Evolutionary conservation across 2,329 filamentous ascomycete genomes (phyloP).

Genomic region (Didymella segeticola): DNA sequence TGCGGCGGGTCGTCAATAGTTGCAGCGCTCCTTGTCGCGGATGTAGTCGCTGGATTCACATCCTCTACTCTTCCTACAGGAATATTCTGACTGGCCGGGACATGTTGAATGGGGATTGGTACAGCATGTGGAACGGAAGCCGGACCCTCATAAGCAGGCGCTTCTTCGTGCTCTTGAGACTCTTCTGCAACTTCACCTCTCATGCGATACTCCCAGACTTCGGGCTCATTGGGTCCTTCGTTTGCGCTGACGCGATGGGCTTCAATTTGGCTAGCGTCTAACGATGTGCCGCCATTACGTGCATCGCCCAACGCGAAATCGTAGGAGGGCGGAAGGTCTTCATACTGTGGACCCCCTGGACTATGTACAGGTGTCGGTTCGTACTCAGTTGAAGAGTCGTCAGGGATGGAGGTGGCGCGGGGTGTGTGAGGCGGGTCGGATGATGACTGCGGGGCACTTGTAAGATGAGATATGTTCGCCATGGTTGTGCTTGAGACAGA

Average conservation of each 20-base stretch:
- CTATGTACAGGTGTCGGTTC: slow-evolving; percentile 41
- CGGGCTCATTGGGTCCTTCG: slow-evolving; percentile 30
- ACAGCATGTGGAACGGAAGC: slow-evolving; percentile 32
- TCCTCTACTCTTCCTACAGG: slow-evolving; percentile 28
- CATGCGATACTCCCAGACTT: slow-evolving; percentile 36
- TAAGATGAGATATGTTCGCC: slow-evolving; percentile 27
- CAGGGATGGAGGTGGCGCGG: slow-evolving; percentile 37
- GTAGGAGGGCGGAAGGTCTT: slow-evolving; percentile 48
- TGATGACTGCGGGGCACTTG: slow-evolving; percentile 18
- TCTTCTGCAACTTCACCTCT: slow-evolving; percentile 26
- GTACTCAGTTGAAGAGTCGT: slow-evolving; percentile 43
- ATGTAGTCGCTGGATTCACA: neutral
- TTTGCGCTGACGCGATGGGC: slow-evolving; percentile 33
- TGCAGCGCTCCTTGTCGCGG: neutral
- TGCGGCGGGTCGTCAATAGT: slow-evolving; percentile 34
- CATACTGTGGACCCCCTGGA: slow-evolving; percentile 42
- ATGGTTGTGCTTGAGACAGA: slow-evolving; percentile 15
- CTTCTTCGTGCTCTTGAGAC: slow-evolving; percentile 23
- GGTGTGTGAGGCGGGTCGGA: slow-evolving; percentile 34
- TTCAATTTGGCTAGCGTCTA: slow-evolving; percentile 38
- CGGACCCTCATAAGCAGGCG: slow-evolving; percentile 30
- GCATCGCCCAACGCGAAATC: slow-evolving; percentile 45
- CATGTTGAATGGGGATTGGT: slow-evolving; percentile 33
- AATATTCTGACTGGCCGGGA: slow-evolving; percentile 28
- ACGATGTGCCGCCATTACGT: slow-evolving; percentile 32